Evolutionary conservation across 208 protist species (phyloP).

Genomic region (Leishmania martiniquensis): DNA sequence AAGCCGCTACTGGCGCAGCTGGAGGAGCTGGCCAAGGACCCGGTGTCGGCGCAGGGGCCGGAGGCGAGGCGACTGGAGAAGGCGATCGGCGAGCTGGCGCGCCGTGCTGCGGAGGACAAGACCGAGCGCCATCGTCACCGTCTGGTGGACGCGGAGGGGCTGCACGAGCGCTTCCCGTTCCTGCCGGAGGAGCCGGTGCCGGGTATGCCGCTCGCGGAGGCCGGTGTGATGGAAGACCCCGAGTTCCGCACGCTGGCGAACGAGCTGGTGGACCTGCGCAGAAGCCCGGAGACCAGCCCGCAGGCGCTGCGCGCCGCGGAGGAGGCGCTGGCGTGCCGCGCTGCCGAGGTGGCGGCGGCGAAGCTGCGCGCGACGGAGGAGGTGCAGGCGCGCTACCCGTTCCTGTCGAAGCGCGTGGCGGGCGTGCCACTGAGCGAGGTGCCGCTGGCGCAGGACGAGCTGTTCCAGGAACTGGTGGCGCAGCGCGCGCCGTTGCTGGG

Average conservation of each 20-base stretch:
- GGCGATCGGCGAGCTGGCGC: slow-evolving; percentile 36
- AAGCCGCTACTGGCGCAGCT: slow-evolving; percentile 32
- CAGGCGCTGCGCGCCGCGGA: slow-evolving; percentile 37
- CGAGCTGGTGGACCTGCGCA: slow-evolving; percentile 32
- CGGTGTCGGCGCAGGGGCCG: slow-evolving; percentile 17
- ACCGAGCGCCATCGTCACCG: slow-evolving; percentile 15
- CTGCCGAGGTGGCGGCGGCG: slow-evolving; percentile 21
- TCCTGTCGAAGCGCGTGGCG: slow-evolving; percentile 41
- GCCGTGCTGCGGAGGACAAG: slow-evolving; percentile 42
- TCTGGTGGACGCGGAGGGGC: slow-evolving; percentile 26
- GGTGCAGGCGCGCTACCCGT: slow-evolving; percentile 49
- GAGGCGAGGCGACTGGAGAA: slow-evolving; percentile 47
- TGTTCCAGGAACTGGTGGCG: slow-evolving; percentile 45
- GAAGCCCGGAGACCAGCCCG: slow-evolving; percentile 16
- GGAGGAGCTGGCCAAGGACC: slow-evolving; percentile 35
- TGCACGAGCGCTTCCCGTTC: slow-evolving; percentile 44
- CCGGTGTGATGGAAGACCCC: slow-evolving; percentile 40
- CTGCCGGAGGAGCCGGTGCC: slow-evolving; percentile 45
- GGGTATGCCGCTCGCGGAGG: slow-evolving; percentile 37
- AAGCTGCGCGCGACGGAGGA: slow-evolving; percentile 27
- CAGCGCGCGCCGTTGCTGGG: slow-evolving; percentile 33
- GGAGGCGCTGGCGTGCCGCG: slow-evolving; percentile 14
- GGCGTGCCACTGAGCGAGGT: slow-evolving; percentile 48
- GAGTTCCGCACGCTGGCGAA: slow-evolving; percentile 46
- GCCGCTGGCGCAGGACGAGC: slow-evolving; percentile 33